Conservation (phyloP, 169 alveolate genomes). For the Condylostoma magnum region DNA sequence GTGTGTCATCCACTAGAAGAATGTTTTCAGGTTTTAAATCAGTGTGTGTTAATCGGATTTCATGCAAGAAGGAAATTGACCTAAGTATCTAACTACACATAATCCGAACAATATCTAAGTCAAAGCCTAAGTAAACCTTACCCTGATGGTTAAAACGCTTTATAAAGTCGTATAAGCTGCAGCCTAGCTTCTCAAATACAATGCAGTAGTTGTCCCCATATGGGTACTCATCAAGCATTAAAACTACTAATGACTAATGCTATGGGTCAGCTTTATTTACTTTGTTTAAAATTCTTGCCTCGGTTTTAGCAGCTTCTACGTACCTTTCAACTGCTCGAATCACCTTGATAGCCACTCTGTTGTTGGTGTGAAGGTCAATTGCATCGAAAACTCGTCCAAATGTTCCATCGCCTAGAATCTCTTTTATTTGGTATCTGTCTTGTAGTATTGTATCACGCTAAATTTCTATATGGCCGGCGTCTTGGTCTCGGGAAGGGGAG, state of each 20-base stretch:
- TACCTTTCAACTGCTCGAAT: slow-evolving; percentile 93
- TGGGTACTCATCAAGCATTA: slow-evolving; percentile 87
- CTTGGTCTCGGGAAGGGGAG: too few species aligned
- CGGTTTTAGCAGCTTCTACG: slow-evolving; percentile 95
- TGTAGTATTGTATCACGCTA: too few species aligned
- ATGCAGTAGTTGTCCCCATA: slow-evolving; percentile 89
- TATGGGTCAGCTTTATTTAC: slow-evolving; percentile 81
- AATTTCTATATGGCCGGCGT: too few species aligned
- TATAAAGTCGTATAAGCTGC: slow-evolving; percentile 92
- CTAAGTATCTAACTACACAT: slow-evolving; percentile 91
- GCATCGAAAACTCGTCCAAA: slow-evolving; percentile 96
- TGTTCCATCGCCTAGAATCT: slow-evolving; percentile 96
- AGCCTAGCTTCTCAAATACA: slow-evolving; percentile 96
- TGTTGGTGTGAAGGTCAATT: slow-evolving; percentile 73
- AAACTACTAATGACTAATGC: slow-evolving; percentile 86
- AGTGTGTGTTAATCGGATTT: slow-evolving; percentile 94
- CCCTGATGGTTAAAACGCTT: slow-evolving; percentile 90
- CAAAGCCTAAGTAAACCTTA: slow-evolving; percentile 66
- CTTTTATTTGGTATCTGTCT: slow-evolving; percentile 79
- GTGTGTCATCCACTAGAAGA: slow-evolving; percentile 74
- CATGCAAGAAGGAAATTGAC: slow-evolving; percentile 91
- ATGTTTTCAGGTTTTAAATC: slow-evolving; percentile 99
- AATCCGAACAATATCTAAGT: slow-evolving; percentile 86
- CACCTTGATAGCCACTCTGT: slow-evolving; percentile 89
- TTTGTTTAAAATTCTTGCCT: slow-evolving; percentile 91